A percentile compares a stretch with the other conserved stretches of the same genome.
These are phyloP conservation scores for Colletotrichum camelliae DNA, from an alignment of 2,329 filamentous ascomycete genomes.

Conservation along the genomic window DNA sequence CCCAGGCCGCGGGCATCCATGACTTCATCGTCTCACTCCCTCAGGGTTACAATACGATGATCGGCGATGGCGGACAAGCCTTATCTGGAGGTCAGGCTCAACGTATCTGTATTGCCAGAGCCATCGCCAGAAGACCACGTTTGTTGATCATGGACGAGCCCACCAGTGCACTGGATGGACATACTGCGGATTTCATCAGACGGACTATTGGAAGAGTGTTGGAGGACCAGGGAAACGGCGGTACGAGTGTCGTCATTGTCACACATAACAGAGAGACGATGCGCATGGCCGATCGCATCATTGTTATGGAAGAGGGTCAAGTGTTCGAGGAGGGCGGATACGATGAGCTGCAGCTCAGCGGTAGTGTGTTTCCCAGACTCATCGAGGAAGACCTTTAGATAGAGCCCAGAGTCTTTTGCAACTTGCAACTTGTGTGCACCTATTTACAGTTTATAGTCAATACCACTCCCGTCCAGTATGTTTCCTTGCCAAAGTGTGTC, in stretches of 20 bases:
- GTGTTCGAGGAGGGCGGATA: constrained; percentile 74
- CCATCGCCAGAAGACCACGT: constrained; percentile 72
- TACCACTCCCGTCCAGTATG: too few species aligned
- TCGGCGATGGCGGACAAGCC: constrained; percentile 77
- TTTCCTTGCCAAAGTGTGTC: not conserved
- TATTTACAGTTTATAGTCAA: not conserved
- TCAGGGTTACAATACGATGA: constrained; percentile 60
- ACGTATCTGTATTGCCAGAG: constrained; percentile 80
- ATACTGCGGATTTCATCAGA: constrained; percentile 69
- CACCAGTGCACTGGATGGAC: constrained; percentile 78
- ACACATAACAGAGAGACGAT: constrained; percentile 90
- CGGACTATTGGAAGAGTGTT: constrained; percentile 65
- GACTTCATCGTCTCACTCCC: constrained; percentile 79
- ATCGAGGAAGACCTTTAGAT: constrained; percentile 36
- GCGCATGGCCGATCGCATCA: constrained; percentile 74
- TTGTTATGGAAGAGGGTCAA: constrained; percentile 72
- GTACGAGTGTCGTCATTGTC: constrained; percentile 77
- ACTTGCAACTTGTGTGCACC: not conserved
- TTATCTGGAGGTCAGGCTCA: constrained; percentile 86
- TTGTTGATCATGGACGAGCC: constrained; percentile 87
- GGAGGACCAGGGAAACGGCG: constrained; percentile 26
- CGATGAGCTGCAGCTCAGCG: constrained; percentile 56
- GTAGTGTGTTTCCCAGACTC: constrained; percentile 54
- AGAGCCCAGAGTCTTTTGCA: not conserved
- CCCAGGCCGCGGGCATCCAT: constrained; percentile 69